Evolutionary conservation across 1,284 basidiomycete species (phyloP).

Genomic region (Trichosporon coremiiforme): DNA sequence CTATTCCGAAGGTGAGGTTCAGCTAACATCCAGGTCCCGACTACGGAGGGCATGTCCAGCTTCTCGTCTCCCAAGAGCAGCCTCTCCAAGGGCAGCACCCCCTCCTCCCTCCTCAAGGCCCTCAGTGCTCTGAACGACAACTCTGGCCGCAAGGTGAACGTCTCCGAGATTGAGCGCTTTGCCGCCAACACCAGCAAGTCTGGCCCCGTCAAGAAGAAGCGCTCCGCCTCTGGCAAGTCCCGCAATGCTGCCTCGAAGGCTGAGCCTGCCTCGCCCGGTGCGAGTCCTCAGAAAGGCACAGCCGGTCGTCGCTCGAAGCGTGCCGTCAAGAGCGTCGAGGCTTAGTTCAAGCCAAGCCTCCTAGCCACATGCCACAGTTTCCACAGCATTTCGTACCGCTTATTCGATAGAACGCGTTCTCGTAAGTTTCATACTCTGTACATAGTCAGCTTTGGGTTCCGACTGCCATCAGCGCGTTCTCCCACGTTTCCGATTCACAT

Average conservation of each 20-base stretch:
- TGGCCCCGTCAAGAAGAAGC: slow-evolving; percentile 16
- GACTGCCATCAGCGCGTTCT: not conserved
- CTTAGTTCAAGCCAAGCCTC: not conserved
- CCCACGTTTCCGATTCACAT: not conserved
- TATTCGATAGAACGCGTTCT: not conserved
- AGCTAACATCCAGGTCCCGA: not conserved
- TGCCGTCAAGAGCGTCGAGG: not conserved
- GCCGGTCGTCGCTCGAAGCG: not conserved
- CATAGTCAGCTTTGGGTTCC: not conserved
- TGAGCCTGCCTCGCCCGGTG: not conserved
- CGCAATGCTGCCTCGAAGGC: not conserved
- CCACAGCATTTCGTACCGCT: not conserved
- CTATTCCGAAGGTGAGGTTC: not conserved
- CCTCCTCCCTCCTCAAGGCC: no score
- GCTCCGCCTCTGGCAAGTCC: not conserved
- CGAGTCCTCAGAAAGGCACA: not conserved
- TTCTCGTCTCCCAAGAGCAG: slow-evolving; percentile 10
- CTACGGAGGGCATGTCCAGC: not conserved
- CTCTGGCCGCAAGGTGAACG: slow-evolving; percentile 18
- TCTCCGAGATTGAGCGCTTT: not conserved
- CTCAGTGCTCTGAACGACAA: slow-evolving; percentile 11
- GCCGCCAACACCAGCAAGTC: slow-evolving; percentile 7
- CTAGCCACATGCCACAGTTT: no score
- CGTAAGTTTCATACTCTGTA: not conserved
- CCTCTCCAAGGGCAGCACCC: slow-evolving; percentile 13